Conservation (phyloP, 2,329 filamentous ascomycete genomes). For the Endocalyx cinctus region DNA sequence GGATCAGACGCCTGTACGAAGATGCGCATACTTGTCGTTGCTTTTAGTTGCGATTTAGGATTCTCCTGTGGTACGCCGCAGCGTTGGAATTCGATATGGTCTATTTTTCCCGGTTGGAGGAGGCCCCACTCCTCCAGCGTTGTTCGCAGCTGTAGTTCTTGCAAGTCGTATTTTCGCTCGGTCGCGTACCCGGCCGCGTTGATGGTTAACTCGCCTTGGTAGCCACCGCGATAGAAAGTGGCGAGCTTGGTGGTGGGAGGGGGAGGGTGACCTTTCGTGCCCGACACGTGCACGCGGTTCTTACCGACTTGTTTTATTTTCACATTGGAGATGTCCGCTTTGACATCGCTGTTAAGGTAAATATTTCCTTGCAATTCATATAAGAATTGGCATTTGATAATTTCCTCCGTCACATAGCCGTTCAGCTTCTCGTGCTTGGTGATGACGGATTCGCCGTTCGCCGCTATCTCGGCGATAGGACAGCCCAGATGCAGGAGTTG, state of each 20-base stretch:
- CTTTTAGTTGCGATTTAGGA: slow-evolving; percentile 33
- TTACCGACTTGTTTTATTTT: slow-evolving; percentile 29
- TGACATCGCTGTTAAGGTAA: slow-evolving; percentile 46
- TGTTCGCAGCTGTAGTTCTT: slow-evolving; percentile 41
- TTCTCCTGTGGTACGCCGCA: slow-evolving; percentile 33
- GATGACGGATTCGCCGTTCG: slow-evolving; percentile 29
- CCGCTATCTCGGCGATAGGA: slow-evolving; percentile 34
- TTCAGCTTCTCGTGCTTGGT: slow-evolving; percentile 29
- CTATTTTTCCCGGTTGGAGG: slow-evolving; percentile 36
- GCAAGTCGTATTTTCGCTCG: slow-evolving; percentile 42
- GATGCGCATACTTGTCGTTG: slow-evolving; percentile 41
- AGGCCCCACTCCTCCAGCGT: slow-evolving; percentile 33
- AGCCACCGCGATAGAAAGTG: slow-evolving; percentile 45
- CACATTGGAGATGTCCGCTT: slow-evolving; percentile 34
- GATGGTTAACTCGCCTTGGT: slow-evolving; percentile 38
- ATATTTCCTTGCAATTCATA: slow-evolving; percentile 44
- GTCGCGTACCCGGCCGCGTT: slow-evolving; percentile 46
- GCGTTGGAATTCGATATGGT: slow-evolving; percentile 50
- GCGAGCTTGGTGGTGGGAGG: slow-evolving; percentile 48
- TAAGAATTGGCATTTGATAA: slow-evolving; percentile 41
- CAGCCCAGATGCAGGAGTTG: slow-evolving; percentile 29
- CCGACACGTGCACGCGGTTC: slow-evolving; percentile 35
- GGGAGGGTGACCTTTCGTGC: slow-evolving; percentile 37
- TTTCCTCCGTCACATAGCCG: slow-evolving; percentile 31
- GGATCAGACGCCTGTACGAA: slow-evolving; percentile 34